Conservation (phyloP, 371 early-diverging fungal species). For the Smittium culicis region DNA sequence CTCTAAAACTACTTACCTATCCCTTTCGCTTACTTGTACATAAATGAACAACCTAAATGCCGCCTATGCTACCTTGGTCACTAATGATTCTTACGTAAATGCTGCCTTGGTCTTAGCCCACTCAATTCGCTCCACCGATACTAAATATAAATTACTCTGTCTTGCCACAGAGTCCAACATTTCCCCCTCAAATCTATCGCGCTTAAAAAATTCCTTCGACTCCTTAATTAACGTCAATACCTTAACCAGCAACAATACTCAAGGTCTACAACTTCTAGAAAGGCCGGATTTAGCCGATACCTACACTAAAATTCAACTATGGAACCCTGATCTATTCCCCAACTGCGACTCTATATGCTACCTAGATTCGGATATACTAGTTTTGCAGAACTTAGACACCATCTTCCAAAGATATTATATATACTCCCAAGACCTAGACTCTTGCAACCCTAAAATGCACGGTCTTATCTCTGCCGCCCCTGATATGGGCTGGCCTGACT, state of each 20-base stretch:
- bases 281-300: constrained; percentile 79
- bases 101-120: constrained; percentile 73
- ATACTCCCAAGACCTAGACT: constrained; percentile 14
- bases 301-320: constrained; percentile 78
- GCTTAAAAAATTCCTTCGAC: constrained; percentile 45
- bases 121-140: constrained; percentile 53
- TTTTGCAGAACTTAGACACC: constrained; percentile 61
- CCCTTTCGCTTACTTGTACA: no score
- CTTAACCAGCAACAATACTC: constrained; percentile 33
- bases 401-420: constrained; percentile 43
- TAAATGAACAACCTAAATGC: background rate
- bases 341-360: constrained; percentile 52
- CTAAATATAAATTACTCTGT: constrained; percentile 35
- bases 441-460: constrained; percentile 7
- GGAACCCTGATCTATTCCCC: constrained; percentile 46
- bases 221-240: constrained; percentile 42
- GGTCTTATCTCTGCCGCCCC: constrained; percentile 68
- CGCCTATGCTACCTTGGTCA: constrained; percentile 59
- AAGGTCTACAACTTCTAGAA: constrained; percentile 58
- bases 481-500: constrained; percentile 82
- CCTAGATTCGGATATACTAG: constrained; percentile 80
- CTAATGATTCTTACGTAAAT: constrained; percentile 61
- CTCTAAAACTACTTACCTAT: no score
- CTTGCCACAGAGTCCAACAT: constrained; percentile 51
- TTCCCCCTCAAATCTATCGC: constrained; percentile 26